Base-by-base conservation (phyloP, 2,329 filamentous ascomycete genomes). In the Aspergillus unguis region DNA sequence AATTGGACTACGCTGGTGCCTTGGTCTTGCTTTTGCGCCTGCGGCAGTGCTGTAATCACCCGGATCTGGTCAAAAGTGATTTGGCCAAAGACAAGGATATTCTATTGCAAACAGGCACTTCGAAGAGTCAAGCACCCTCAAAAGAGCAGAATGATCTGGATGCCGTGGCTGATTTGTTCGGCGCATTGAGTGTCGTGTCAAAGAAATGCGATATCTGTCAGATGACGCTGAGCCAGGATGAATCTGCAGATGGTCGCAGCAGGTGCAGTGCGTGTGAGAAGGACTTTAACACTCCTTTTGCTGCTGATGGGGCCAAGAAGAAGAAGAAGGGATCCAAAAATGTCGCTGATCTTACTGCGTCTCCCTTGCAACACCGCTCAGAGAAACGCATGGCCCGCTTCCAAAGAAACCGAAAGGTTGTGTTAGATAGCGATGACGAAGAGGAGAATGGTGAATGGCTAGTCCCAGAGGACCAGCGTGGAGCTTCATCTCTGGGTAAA, bases 11-110 rank as follows among this genome's bases (percentile, higher is more conserved):
- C 67, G 92, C 95, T 53, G 95, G 91, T 63, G 94, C 94, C 17
- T 83, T 99, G 65, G 92, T 96, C 9, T 77, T 99, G 55, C 82
- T 99, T n/a, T 77, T 99, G 51, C 86, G 94, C 36, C 78, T 99
- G 55, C 83, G 94, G 54, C 94, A 99, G 70, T 89, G 91, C 23
- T 99, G 94, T 71, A 96, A 99, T 65, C 94, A 99, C 68, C 91
- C 92, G 0, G 86, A 90, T 59, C 79, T 99, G 42, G 87, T 96
- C 9, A 89, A 90, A 59, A 86, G 86, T 58, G 92, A 95, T 65
- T 78, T 96, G 52, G 86, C 86, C 50, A 89, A 89, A 59, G 94
- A 99, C 68, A 90, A 87, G 62, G 94, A 97, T 64, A 89, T 90
- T 2, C 75, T 96, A 50, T 80, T 85, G 1, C 86, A 85, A 1